Evolutionary conservation across 2,329 filamentous ascomycete genomes (phyloP), one percentile per base, ranked within the genome.

Genomic region (Nemania diffusa): DNA sequence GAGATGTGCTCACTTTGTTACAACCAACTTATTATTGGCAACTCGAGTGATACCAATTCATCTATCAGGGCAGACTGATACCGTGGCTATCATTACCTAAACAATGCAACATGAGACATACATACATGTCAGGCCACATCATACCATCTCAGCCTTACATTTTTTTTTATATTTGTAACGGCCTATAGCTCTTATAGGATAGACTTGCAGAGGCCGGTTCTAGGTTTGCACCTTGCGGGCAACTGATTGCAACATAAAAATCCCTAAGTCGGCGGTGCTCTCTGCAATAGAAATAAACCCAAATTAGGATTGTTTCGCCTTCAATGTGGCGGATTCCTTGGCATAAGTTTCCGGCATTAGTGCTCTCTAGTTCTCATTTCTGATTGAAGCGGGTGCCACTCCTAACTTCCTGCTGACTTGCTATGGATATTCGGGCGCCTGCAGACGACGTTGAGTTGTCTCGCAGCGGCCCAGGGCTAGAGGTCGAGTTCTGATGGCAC

Each of bases 401-500:
- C 65, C 53, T 46, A 1, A 15, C 46, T 62, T 42, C 57, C 57
- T 65, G 44, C 53, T 66, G 59, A 51, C 66, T 59, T 60, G 51
- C 62, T 62, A 56, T 29, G 40, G 53, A 9, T 46, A 48, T 22
- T 55, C 29, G 62, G 58, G 59, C 57, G 53, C 44, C 27, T 67
- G 50, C 61, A 64, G 60, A 65, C 67, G 57, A 69, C 67, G 67
- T 69, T 67, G 64, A 52, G 60, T 57, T 69, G 64, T 64, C 64
- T 64, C 56, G 48, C 51, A 58, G 57, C 37, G 22, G 48, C 51
- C 67, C 57, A 34, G 52, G 62, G 40, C 56, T 56, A 59, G 55
- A 65, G 66, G 57, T 46, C 11, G 46, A 34, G n/a, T 56, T 46
- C 50, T 13, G 57, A 53, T 62, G 62, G 57, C n/a, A 61, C 51